These are phyloP conservation scores for Fistulifera solaris DNA, from an alignment of 108 stramenopile genomes.

Conservation along the genomic window DNA sequence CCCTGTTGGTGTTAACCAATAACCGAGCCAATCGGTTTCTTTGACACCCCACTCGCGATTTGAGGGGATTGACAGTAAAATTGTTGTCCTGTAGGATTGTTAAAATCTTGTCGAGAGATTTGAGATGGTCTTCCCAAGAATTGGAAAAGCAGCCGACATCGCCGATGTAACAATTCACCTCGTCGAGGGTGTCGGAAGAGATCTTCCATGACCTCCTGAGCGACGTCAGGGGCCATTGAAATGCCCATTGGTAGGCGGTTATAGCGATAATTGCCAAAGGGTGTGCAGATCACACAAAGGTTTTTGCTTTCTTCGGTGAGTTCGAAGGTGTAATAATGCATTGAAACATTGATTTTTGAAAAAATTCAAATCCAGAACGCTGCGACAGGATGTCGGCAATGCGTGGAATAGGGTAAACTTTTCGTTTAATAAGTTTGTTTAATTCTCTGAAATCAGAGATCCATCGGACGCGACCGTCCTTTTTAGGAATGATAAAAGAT, in stretches of 20 bases:
- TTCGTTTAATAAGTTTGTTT: conserved; percentile 20
- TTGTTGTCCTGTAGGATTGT: conserved; percentile 8
- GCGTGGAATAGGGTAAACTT: conserved; percentile 11
- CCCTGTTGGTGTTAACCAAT: conserved; percentile 23
- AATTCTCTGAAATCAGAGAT: conserved; percentile 23
- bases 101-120: conserved; percentile 10
- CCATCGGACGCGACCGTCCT: conserved; percentile 11
- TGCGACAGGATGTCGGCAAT: neutral
- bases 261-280: conserved; percentile 37
- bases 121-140: conserved; percentile 24
- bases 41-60: conserved; percentile 48
- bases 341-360: conserved; percentile 20
- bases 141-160: conserved; percentile 28
- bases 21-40: conserved; percentile 29
- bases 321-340: conserved; percentile 27
- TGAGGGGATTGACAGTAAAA: conserved; percentile 24
- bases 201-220: conserved; percentile 6
- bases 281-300: conserved; percentile 24
- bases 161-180: conserved; percentile 33
- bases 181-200: conserved; percentile 16
- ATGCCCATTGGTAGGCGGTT: conserved; percentile 38
- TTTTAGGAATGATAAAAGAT: conserved; percentile 34
- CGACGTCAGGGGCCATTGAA: conserved; percentile 35
- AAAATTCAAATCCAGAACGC: conserved; percentile 6
- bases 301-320: conserved; percentile 16